Evolutionary conservation across 345 rosid species (phyloP), one percentile per base, ranked within the genome.

Genomic region (Jatropha curcas): DNA sequence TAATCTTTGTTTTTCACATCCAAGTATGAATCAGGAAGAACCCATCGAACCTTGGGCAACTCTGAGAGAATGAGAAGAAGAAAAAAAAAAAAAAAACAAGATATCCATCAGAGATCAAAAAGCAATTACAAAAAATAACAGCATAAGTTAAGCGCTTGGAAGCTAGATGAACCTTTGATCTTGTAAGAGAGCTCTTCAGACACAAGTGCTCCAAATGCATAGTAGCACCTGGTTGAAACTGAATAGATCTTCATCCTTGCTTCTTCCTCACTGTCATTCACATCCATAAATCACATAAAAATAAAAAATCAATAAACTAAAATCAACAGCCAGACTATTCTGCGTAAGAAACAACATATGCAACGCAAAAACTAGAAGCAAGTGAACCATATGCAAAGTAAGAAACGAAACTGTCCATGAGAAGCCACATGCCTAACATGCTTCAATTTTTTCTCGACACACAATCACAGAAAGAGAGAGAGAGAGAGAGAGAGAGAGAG

Each of bases 1-100:
- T 96, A 96, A 71, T 93, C 90, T 73, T 96, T 88, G 83, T 96
- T 93, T 82, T 67, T 91, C 53, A 93, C 94, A 86, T 96, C 98
- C 73, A 93, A 45, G 81, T 91, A 96, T 5, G 99, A 96, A 83
- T 96, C 98, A 24, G 98, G 99, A 71, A 96, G 97, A 81, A 96
- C 99, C 93, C 99, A 96, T 10, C 96, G 88, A 43, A 93, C 98
- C 48, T 82, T 77, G 7, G 92, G 89, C 80, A 96, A 72, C 61
- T 91, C 99, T 95, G 84, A 0, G 4, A 2, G 5, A n/a, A 48
- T 16, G 53, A 41, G 10, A 34, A 60, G 43, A 22, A n/a, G 70
- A 34, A 51, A 25, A 63, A 31, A 60, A 48, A 22, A n/a, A 71
- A 34, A 51, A 25, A 63, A 31, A 22, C 10, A 45, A 10, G 1